Evolutionary conservation across 805 yeast genomes (phyloP).

Genomic region (Brettanomyces custersianus): DNA sequence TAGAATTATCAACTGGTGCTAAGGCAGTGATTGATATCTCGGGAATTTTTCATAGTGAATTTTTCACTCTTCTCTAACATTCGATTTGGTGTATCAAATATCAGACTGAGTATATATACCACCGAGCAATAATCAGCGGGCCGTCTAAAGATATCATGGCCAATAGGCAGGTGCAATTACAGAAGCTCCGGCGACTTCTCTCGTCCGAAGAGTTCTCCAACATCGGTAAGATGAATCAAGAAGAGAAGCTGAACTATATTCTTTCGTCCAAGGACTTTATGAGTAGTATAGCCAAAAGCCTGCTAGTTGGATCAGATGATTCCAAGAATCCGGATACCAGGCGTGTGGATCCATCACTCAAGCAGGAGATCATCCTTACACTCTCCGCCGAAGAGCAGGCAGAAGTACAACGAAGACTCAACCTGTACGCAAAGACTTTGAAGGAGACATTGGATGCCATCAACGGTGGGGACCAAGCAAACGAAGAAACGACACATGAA

Average conservation of each 20-base stretch:
- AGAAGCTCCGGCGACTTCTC: constrained; percentile 6
- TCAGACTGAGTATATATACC: no score
- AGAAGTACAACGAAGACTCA: constrained; percentile 12
- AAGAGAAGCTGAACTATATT: constrained; percentile 11
- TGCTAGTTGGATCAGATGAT: background rate
- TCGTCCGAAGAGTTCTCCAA: constrained; percentile 5
- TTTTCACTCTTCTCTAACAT: no score
- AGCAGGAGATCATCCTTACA: background rate
- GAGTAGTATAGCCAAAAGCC: constrained; percentile 5
- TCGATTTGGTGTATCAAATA: no score
- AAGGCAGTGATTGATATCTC: no score
- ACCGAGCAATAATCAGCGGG: no score
- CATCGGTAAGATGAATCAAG: constrained; percentile 9
- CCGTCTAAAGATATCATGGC: no score
- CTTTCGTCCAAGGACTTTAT: constrained; percentile 11
- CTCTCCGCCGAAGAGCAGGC: constrained; percentile 3
- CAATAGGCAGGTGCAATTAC: constrained; percentile 2
- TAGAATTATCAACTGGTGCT: no score
- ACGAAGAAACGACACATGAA: background rate
- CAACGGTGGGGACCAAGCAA: constrained; percentile 4
- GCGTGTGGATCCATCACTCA: background rate
- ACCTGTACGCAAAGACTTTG: constrained; percentile 13
- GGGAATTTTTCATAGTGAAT: no score
- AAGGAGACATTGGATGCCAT: constrained; percentile 13
- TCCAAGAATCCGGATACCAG: background rate